Percentiles rank a stretch among this genome's conserved stretches.
phyloP scores from a whole-genome alignment of 352 stramenopile genomes.

The Globisporangium abappressorium region DNA sequence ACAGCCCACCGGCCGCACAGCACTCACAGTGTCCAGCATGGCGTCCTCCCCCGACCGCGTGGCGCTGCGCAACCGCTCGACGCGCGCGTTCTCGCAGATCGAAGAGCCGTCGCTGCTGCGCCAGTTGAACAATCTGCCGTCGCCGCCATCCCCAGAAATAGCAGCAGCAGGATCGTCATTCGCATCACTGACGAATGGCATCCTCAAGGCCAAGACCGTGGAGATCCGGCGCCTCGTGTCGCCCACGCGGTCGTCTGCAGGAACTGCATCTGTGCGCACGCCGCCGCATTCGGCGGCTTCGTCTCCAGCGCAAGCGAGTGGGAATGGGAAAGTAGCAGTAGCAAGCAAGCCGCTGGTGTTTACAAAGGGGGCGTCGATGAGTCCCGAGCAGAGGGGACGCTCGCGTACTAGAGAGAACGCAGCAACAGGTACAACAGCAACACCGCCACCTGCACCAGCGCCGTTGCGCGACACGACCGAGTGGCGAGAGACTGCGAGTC shows the following conservation, averaged over 20 bases:
- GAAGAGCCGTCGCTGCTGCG: conserved; percentile 42
- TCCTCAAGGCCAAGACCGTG: conserved; percentile 41
- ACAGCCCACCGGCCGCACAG: too few relatives aligned
- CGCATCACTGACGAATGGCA: conserved; percentile 1
- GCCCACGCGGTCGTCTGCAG: conserved; percentile 26
- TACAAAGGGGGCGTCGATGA: background rate
- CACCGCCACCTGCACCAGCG: background rate
- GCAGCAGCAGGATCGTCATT: background rate
- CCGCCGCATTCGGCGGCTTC: conserved; percentile 14
- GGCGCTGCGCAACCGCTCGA: conserved; percentile 26
- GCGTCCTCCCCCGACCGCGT: background rate
- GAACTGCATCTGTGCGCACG: background rate
- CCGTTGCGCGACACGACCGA: conserved; percentile 28
- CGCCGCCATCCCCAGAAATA: conserved; percentile 16
- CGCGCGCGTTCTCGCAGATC: conserved; percentile 66
- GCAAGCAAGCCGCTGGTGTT: conserved; percentile 8
- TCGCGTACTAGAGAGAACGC: conserved; percentile 11
- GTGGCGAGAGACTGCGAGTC: conserved; percentile 51
- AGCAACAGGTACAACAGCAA: background rate
- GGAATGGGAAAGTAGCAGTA: background rate
- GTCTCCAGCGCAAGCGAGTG: background rate
- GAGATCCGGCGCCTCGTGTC: conserved; percentile 59
- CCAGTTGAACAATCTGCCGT: conserved; percentile 22
- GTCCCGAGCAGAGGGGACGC: conserved; percentile 5
- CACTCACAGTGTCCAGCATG: background rate